Base-by-base conservation (phyloP, 2,329 filamentous ascomycete species). In the Ascochyta fabae region DNA sequence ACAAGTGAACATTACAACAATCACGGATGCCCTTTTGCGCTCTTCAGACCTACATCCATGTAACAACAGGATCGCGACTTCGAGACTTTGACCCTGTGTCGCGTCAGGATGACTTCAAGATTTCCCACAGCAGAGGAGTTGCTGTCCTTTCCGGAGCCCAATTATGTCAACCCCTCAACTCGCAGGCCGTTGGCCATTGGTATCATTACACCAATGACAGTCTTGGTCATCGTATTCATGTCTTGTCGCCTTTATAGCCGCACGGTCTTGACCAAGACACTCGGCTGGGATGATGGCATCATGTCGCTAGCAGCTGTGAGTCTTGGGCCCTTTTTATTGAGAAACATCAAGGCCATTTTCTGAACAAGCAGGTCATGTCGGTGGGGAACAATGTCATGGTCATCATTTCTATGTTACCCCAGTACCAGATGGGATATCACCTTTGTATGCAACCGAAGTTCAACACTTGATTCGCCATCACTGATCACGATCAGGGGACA, bases 271-370 rank as follows among this genome's bases (percentile, higher is more conserved):
- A 59, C 70, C 1, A 51, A 53, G 33, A 66, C 68, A 8, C 48
- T 73, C 7, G 68, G 68, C 3, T 66, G 59, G 62, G 70, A 71
- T 43, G 69, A 71, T 51, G 67, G 66, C 53, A 53, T 64, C n/a
- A 71, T 71, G 69, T 43, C 66, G 7, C 19, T 62, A 6, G 69
- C 69, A 39, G 59, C 65, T 26, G 65, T 68, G 56, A 61, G 65
- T 62, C 4, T 22, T n/a, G n/a, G 6, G 1, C 2, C 4, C 3
- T 3, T 26, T 4, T 4, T 13, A 13, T 6, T 4, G 4, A n/a
- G 13, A 34, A 15, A 26, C 1, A 39, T 15, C 2, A 26, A 35
- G 24, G 15, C 8, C 4, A 3, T 33, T 6, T 15, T 12, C 46
- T 50, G 19, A 47, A 23, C 7, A 5, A 24, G 0, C 34, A 68